These are phyloP conservation scores for Debaryomycetaceae sp. DNA, from an alignment of 1,139 yeast species.

Conservation along the genomic window DNA sequence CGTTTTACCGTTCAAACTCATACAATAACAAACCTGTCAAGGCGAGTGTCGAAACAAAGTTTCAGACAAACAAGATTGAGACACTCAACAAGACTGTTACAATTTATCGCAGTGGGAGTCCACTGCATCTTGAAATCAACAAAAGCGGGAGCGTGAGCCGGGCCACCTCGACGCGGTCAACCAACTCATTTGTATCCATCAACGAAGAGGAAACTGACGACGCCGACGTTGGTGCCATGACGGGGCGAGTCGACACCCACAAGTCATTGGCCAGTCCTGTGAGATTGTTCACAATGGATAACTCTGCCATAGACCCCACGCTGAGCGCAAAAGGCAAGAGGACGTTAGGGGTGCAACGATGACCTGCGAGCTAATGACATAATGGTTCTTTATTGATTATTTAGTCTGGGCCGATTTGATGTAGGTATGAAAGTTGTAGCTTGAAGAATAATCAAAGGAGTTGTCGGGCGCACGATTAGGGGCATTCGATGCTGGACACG, in stretches of 20 bases:
- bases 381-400: no score
- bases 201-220: constrained; percentile 12
- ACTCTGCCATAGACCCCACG: no score
- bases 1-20: constrained; percentile 30
- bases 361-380: no score
- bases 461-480: no score
- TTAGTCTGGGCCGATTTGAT: no score
- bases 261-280: no score
- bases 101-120: constrained; percentile 30
- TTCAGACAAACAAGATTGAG: constrained; percentile 42
- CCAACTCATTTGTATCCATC: constrained; percentile 21
- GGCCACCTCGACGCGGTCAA: constrained; percentile 25
- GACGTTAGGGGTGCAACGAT: no score
- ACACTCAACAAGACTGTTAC: constrained; percentile 54
- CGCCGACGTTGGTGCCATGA: no score
- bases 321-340: no score
- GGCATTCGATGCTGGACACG: no score
- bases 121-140: constrained; percentile 10
- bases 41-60: constrained; percentile 19
- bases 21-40: constrained; percentile 36
- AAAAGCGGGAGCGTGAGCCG: constrained; percentile 22
- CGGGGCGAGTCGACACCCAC: no score
- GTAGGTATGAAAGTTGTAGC: constrained; percentile 35
- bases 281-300: no score
- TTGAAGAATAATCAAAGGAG: constrained; percentile 30